Conservation (phyloP, 148 eudicot species). For the Cornus florida region DNA sequence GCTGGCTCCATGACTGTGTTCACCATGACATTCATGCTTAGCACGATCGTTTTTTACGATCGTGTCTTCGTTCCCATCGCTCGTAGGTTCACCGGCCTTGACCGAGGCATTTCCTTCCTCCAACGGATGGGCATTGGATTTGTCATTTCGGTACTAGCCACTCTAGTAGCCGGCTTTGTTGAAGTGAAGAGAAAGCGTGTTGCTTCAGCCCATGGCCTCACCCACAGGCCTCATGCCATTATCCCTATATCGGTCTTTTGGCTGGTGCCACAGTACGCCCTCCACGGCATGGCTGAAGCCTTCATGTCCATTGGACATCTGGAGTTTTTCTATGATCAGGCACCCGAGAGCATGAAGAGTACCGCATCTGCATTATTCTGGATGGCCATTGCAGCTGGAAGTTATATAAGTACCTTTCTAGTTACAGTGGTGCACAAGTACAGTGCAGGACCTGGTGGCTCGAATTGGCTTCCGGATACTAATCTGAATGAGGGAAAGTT, state of each 20-base stretch:
- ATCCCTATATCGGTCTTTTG: conserved; percentile 77
- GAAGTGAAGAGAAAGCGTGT: conserved; percentile 60
- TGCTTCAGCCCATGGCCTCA: conserved; percentile 39
- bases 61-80: conserved; percentile 57
- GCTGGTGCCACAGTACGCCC: conserved; percentile 71
- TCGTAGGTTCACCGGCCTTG: conserved; percentile 65
- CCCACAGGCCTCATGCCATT: conserved; percentile 32
- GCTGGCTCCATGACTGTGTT: conserved; percentile 80
- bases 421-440: conserved; percentile 59
- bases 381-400: conserved; percentile 67
- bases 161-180: conserved; percentile 57
- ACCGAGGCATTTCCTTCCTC: conserved; percentile 75
- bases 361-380: conserved; percentile 74
- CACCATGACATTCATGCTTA: conserved; percentile 66
- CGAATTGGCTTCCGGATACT: conserved; percentile 78
- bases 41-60: conserved; percentile 65
- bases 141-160: conserved; percentile 63
- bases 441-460: conserved; percentile 48
- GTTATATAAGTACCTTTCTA: conserved; percentile 61
- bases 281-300: conserved; percentile 86
- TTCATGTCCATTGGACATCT: conserved; percentile 84
- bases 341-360: conserved; percentile 94
- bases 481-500: conserved; percentile 71
- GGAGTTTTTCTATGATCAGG: conserved; percentile 85
- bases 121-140: conserved; percentile 88